A percentile compares a stretch with the other conserved stretches of the same genome.
Evolutionary conservation across 2,329 filamentous ascomycete species (phyloP).

Genomic region (Tolypocladium ovalisporum): DNA sequence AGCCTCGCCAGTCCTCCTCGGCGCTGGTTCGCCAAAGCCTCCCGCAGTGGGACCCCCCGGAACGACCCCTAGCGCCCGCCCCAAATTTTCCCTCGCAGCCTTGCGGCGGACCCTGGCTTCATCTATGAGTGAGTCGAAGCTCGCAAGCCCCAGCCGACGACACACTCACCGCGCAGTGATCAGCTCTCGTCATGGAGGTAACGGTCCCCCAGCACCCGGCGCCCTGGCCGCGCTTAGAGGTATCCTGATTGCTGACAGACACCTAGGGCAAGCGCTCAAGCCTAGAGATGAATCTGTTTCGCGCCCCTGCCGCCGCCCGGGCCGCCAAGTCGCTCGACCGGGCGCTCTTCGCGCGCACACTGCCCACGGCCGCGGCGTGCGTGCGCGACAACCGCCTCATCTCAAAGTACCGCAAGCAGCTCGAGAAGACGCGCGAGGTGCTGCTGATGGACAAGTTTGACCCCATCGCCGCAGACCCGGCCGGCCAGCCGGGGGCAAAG

Average conservation of each 20-base stretch:
- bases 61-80: constrained; percentile 1
- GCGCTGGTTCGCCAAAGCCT: neutral
- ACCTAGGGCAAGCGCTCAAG: constrained; percentile 10
- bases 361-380: constrained; percentile 69
- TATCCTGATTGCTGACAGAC: neutral
- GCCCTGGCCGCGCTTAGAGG: neutral
- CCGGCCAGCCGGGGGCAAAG: constrained; percentile 41
- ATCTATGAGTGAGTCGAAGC: neutral
- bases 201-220: neutral
- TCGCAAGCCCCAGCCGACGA: neutral
- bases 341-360: constrained; percentile 65
- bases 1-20: neutral
- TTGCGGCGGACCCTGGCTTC: constrained; percentile 6
- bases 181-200: constrained; percentile 16
- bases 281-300: constrained; percentile 49
- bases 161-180: neutral
- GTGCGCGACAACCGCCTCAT: constrained; percentile 69
- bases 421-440: constrained; percentile 56
- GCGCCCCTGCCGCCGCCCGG: constrained; percentile 64
- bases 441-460: constrained; percentile 53
- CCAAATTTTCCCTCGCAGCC: constrained; percentile 19
- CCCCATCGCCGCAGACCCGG: constrained; percentile 43
- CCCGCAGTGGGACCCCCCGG: neutral
- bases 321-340: constrained; percentile 74
- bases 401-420: constrained; percentile 53